Evolutionary conservation across 2,329 filamentous ascomycete genomes (phyloP), one percentile per base, ranked within the genome.

Genomic region (Fusarium cicatricum): DNA sequence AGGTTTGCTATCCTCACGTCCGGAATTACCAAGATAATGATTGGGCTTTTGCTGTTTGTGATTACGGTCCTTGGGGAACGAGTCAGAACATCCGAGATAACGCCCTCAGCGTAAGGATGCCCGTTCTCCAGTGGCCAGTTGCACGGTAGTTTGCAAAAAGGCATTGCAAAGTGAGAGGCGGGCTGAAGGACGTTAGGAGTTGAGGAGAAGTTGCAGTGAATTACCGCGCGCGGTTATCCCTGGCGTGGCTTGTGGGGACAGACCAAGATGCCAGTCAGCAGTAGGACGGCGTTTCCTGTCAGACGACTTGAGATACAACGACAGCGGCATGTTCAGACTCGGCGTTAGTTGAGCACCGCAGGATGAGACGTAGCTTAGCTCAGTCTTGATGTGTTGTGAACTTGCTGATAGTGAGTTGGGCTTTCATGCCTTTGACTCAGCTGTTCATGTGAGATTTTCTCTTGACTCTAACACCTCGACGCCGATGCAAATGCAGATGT

Each of bases 91-190:
- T 9, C 28, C 31, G 33, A 39, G 34, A 41, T 32, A 34, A 12
- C 15, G 15, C 31, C 8, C 40, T 39, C 19, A 16, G 28, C 16
- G 36, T n/a, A 17, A 39, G 21, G 54, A 21, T 50, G 17, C 4
- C 17, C 37, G 59, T 60, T 38, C 56, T 53, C 26, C 57, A 33
- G 57, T 44, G 12, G 52, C 40, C 10, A 48, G 61, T 39, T 34
- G 43, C 42, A 61, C 37, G 3, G 56, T 65, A 16, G 55, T 43
- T 29, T 42, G 29, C 23, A 66, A 39, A 16, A 48, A 59, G 29
- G 23, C 26, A 29, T 56, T 62, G 47, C 55, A 64, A 15, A 55
- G 42, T 10, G 49, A 52, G 36, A 60, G 40, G n/a, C 60, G 58
- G 19, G 60, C 52, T 29, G 32, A 34, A 40, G 58, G 14, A 62